phyloP scores from a whole-genome alignment of 2,329 filamentous ascomycete genomes.

The Aspergillus sp. region DNA sequence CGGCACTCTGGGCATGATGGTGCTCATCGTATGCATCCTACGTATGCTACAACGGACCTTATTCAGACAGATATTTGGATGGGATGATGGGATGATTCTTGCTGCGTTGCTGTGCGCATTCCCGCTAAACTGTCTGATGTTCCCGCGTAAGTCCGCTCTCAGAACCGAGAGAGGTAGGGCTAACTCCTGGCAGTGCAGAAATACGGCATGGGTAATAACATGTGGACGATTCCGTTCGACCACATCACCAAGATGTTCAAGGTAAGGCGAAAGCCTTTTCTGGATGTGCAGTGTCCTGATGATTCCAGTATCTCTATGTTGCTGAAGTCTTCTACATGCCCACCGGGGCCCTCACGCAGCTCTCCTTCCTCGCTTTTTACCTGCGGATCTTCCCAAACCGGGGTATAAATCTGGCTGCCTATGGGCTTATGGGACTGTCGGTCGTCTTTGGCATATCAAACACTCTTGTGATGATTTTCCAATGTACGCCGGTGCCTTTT shows the following conservation, averaged over 20 bases:
- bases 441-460: constrained; percentile 40
- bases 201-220: constrained; percentile 4
- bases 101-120: constrained; percentile 2
- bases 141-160: neutral
- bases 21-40: neutral
- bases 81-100: constrained; percentile 3
- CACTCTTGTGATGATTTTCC: constrained; percentile 16
- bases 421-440: constrained; percentile 38
- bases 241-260: constrained; percentile 2
- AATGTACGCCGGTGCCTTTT: constrained; percentile 29
- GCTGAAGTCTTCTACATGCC: constrained; percentile 37
- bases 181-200: too few relatives aligned
- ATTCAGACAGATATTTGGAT: constrained; percentile 1
- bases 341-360: constrained; percentile 33
- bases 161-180: too few relatives aligned
- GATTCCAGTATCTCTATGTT: constrained; percentile 7
- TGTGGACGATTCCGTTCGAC: constrained; percentile 3
- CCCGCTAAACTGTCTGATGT: constrained; percentile 3
- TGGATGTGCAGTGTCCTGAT: too few relatives aligned
- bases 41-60: constrained; percentile 1
- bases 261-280: too few relatives aligned
- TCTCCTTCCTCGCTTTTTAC: constrained; percentile 44
- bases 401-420: constrained; percentile 21
- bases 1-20: constrained; percentile 2
- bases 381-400: constrained; percentile 42